Base-by-base conservation (phyloP, 2,329 filamentous ascomycete genomes). In the Orbilia brochopaga region DNA sequence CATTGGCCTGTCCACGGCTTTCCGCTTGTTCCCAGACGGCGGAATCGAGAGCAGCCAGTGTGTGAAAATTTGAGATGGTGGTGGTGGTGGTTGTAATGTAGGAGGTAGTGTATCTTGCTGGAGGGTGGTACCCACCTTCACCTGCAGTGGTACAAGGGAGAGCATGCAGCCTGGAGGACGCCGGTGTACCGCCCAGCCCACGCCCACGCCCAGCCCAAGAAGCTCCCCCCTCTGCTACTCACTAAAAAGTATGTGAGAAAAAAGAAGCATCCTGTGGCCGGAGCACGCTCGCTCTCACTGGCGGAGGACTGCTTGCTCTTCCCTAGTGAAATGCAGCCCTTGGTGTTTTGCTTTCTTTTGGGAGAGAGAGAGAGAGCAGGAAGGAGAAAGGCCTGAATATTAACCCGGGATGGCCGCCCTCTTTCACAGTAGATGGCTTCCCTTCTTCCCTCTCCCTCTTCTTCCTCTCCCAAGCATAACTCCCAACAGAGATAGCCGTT, bases 61-160 rank as follows among this genome's bases (percentile, higher is more conserved):
- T 8, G 27, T 32, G 27, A 65, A 65, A 70, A 50, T 53, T 65
- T 55, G 67, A 72, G 67, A 72, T 72, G 67, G 67, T 60, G 60
- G 67, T 56, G 51, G 24, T 35, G 8, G 19, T n/a, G 23, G 10
- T 15, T 21, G 17, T 44, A 54, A 59, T 55, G 60, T 13, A 8
- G 11, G 11, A 6, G 46, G 17, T 50, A 6, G 46, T 50, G 23
- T 32, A 32, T 32, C 27, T 32, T 32, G 27, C 27, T 32, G 27
- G 27, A 50, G 15, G 2, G 23, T 52, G 57, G 65, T 70, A 70
- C 66, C 58, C 59, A 70, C 66, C 58, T 57, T 63, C 46, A 59
- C 53, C 54, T 59, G 50, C 50, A 64, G 66, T 70, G 54, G 59
- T 70, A 70, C 66, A 63, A 62, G 64, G 66, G 30, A 58, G 59